Base-by-base conservation (phyloP, 441 rosid species). In the Biscutella laevigata region DNA sequence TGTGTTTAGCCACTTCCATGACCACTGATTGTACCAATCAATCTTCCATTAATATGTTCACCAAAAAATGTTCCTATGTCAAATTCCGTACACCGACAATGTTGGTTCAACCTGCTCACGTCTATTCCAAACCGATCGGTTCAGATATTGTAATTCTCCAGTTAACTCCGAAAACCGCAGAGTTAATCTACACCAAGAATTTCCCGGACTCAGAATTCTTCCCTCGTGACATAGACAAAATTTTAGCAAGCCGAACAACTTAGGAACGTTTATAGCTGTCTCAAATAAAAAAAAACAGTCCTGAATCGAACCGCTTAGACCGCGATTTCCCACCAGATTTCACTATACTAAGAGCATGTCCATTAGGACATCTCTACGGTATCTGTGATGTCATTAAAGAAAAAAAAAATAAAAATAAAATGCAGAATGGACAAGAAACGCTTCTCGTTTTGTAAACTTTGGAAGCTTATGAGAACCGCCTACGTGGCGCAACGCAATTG, bases 31-130 rank as follows among this genome's bases (percentile, higher is more conserved):
- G 77, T 68, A 68, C 60, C 61, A 86, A 86, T 47, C 59, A 74
- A 46, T 58, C 84, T 34, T 86, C 91, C 45, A 64, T 86, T 69
- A 76, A 79, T 49, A 60, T 86, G 28, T 86, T 86, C 65, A 83
- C 80, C 27, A 53, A 62, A 38, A 86, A 76, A 61, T 76, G 69
- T 22, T 56, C 54, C 0, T 86, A 81, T 62, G 45, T 50, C 22
- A 83, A 81, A 36, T 81, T 79, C 28, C 75, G 83, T 1, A 71
- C 81, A 24, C 88, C 75, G 0, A 69, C 79, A 1, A 57, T 83
- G 76, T 24, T 81, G 58, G 84, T 83, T 32, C 84, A 83, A 41
- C 95, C 95, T 2, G 86, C 83, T 37, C 86, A 83, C 15, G 88
- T 81, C 16, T 88, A 86, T 46, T 57, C 54, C 48, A 73, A 81